Base-by-base conservation (phyloP, 768 basidiomycete species). In the Pisolithus sp. region DNA sequence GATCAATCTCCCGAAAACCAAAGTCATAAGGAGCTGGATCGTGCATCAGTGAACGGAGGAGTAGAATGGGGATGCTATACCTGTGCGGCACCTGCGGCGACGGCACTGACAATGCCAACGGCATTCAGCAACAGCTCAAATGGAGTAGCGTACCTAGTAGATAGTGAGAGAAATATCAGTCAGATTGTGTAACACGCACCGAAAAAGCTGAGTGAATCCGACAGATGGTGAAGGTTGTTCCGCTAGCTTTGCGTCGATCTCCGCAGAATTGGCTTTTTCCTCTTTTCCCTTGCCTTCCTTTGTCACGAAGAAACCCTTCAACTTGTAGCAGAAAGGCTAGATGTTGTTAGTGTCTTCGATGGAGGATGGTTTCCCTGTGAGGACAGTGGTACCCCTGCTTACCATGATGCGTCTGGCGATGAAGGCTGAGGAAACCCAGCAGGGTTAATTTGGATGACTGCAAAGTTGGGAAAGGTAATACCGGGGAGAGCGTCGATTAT, bases 1-100 rank as follows among this genome's bases (percentile, higher is more conserved):
- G 0, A 86, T 85, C 45, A 93, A 79, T 45, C 81, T 81, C 38
- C 92, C 93, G 65, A 96, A 95, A 36, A 96, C 76, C 49, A 95
- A 70, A 56, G 81, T 81, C 86, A 90, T 86, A 41, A 88, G 72
- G 4, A 86, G 86, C 82, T 87, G 23, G 2, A 9, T n/a, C n/a
- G 3, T 54, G 13, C 34, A 24, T 42, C 52, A 20, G 30, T 3
- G 21, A 18, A 41, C 5, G 42, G 40, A 45, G 26, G 21, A 8
- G 37, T 21, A 26, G 43, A 24, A 53, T 41, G 48, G 46, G 10
- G 48, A 17, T 23, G 13, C 47, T n/a, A 59, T 54, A 88, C 87
- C 75, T 91, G 88, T 21, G 91, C 81, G 23, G 89, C 85, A 23
- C 93, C 93, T n/a, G 86, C 83, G 0, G 75, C 84, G n/a, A 75